Percentiles rank a stretch among this genome's conserved stretches.
These are phyloP conservation scores for Phytophthora sp. DNA, from an alignment of 352 stramenopile genomes.

Conservation along the genomic window DNA sequence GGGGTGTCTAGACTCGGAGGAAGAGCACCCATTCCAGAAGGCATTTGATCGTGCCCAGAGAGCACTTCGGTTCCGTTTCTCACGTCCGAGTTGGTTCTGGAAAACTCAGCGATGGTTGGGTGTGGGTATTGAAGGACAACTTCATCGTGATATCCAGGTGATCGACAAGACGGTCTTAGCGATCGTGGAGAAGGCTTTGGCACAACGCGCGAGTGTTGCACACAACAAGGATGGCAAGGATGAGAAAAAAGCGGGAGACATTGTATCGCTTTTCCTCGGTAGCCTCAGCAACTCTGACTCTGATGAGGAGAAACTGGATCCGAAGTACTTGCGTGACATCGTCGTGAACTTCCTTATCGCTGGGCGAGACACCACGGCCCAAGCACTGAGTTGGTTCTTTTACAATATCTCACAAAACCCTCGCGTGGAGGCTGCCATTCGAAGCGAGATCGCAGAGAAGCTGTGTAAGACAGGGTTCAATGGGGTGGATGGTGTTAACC, in stretches of 20 bases:
- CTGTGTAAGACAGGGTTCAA: slow-evolving; percentile 24
- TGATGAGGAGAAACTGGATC: slow-evolving; percentile 30
- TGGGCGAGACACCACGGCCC: slow-evolving; percentile 67
- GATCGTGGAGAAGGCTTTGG: slow-evolving; percentile 47
- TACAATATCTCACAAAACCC: slow-evolving; percentile 59
- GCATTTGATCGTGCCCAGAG: slow-evolving; percentile 37
- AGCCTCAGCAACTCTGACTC: slow-evolving; percentile 20
- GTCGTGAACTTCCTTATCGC: slow-evolving; percentile 71
- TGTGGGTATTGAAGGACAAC: slow-evolving; percentile 33
- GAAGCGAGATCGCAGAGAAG: slow-evolving; percentile 26
- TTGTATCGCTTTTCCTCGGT: slow-evolving; percentile 39
- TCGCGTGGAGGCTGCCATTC: slow-evolving; percentile 37
- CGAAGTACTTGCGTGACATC: slow-evolving; percentile 59
- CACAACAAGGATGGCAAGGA: background rate
- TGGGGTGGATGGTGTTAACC: background rate
- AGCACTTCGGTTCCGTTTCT: slow-evolving; percentile 19
- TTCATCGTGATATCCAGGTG: slow-evolving; percentile 37
- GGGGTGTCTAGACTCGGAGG: slow-evolving; percentile 18
- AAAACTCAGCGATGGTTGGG: slow-evolving; percentile 44
- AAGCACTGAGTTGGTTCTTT: slow-evolving; percentile 34
- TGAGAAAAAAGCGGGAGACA: slow-evolving; percentile 10
- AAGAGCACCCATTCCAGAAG: slow-evolving; percentile 39
- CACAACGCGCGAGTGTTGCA: background rate
- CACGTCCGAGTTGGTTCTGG: slow-evolving; percentile 36
- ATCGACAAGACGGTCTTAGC: slow-evolving; percentile 41